Evolutionary conservation across 305 asterid genomes (phyloP).

Genomic region (Nicotiana rustica): DNA sequence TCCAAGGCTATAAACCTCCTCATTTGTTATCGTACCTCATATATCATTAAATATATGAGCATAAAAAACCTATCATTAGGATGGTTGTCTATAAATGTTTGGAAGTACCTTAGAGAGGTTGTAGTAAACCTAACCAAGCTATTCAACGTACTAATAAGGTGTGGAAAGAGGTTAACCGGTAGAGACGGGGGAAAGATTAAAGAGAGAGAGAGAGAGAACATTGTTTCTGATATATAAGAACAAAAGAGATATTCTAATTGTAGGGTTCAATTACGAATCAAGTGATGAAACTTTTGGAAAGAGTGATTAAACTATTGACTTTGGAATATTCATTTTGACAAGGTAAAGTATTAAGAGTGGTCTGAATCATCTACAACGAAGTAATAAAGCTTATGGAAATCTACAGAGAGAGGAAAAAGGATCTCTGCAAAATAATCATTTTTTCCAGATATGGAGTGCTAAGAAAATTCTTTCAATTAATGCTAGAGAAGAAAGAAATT

Average conservation of each 20-base stretch:
- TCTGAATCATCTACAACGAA: neutral
- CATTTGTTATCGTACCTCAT: neutral
- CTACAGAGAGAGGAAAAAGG: neutral
- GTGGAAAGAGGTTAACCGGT: neutral
- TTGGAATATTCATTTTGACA: neutral
- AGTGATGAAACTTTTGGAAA: conserved; percentile 13
- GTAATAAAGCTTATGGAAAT: conserved; percentile 2
- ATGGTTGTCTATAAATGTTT: neutral
- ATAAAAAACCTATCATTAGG: neutral
- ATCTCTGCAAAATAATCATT: neutral
- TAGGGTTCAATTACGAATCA: neutral
- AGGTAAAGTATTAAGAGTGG: neutral
- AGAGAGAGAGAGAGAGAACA: neutral
- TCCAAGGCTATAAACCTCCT: conserved; percentile 19
- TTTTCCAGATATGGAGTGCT: conserved; percentile 23
- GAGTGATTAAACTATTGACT: neutral
- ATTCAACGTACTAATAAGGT: conserved; percentile 7
- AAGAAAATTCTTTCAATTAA: neutral
- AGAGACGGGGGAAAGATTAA: no score
- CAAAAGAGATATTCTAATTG: conserved; percentile 23
- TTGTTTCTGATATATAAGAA: conserved; percentile 2
- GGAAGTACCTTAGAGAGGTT: neutral
- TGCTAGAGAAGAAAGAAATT: conserved; percentile 10
- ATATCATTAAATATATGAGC: neutral
- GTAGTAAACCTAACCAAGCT: conserved; percentile 14